Conservation (phyloP, 768 basidiomycete species). For the Agrocybe pediades region DNA sequence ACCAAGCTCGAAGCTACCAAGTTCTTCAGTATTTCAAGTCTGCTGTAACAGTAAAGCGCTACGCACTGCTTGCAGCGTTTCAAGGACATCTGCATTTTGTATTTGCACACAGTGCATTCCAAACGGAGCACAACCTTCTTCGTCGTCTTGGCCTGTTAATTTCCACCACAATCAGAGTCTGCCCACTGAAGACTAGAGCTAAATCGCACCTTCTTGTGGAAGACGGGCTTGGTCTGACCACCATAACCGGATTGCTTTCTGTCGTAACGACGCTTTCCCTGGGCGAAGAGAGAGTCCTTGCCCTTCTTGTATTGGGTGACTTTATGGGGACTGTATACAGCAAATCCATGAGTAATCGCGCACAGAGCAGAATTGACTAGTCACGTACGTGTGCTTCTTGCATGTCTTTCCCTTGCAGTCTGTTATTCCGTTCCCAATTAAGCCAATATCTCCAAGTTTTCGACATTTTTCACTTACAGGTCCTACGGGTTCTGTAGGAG, state of each 20-base stretch:
- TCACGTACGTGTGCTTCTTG: conserved; percentile 92
- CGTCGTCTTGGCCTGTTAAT: conserved; percentile 86
- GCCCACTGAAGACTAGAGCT: not conserved
- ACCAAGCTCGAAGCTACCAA: conserved; percentile 91
- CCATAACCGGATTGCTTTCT: conserved; percentile 98
- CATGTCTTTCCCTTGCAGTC: conserved; percentile 97
- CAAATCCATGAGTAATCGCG: conserved; percentile 11
- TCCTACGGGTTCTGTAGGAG: conserved; percentile 78
- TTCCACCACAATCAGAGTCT: not conserved
- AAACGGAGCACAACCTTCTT: conserved; percentile 99
- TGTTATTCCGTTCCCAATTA: conserved; percentile 25
- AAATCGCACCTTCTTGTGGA: conserved; percentile 96
- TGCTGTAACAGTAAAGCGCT: not conserved
- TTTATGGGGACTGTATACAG: conserved; percentile 81
- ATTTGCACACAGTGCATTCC: conserved; percentile 98
- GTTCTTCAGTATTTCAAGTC: not conserved
- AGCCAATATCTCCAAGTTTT: conserved; percentile 6
- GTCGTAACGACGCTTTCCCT: conserved; percentile 99
- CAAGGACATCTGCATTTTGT: conserved; percentile 94
- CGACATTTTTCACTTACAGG: conserved; percentile 68
- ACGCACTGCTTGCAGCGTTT: conserved; percentile 99
- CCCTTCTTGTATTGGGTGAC: conserved; percentile 99
- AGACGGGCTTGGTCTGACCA: conserved; percentile 99
- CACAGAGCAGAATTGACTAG: conserved; percentile 6
- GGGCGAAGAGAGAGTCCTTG: conserved; percentile 96